Percentiles rank a stretch among this genome's conserved stretches.
phyloP scores from a whole-genome alignment of 2,329 filamentous ascomycete species.

The Xylaria multiplex region DNA sequence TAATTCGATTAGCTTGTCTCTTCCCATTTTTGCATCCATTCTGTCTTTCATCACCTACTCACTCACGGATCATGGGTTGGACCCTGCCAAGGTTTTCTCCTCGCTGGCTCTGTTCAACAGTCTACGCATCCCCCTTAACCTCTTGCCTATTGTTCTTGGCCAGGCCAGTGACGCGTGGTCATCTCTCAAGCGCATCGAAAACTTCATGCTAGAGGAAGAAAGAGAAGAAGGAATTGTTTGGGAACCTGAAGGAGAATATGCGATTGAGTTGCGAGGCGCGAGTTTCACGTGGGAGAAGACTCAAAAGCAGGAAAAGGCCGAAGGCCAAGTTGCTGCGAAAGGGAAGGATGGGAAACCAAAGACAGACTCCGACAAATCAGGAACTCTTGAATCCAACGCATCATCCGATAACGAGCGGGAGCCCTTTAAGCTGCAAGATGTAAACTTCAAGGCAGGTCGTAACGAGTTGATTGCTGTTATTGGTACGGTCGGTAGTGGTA shows the following conservation, averaged over 20 bases:
- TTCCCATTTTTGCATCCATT: slow-evolving; percentile 96
- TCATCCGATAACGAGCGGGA: slow-evolving; percentile 60
- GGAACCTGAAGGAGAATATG: slow-evolving; percentile 68
- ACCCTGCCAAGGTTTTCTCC: slow-evolving; percentile 85
- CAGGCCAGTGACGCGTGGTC: slow-evolving; percentile 90
- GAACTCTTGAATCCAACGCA: slow-evolving; percentile 56
- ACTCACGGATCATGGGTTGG: slow-evolving; percentile 71
- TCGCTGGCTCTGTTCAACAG: slow-evolving; percentile 94
- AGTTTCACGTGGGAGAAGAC: slow-evolving; percentile 89
- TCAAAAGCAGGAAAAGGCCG: slow-evolving; percentile 63
- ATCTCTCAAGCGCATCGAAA: slow-evolving; percentile 84
- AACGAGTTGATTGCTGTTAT: slow-evolving; percentile 88
- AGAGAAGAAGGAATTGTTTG: slow-evolving; percentile 71
- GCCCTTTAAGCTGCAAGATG: slow-evolving; percentile 76
- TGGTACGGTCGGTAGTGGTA: slow-evolving; percentile 87
- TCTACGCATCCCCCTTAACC: slow-evolving; percentile 86
- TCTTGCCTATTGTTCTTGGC: slow-evolving; percentile 87
- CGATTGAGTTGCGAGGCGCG: slow-evolving; percentile 76
- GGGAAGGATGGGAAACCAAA: slow-evolving; percentile 50
- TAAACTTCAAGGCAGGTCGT: slow-evolving; percentile 74
- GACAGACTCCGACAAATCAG: slow-evolving; percentile 62
- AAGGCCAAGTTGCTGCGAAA: slow-evolving; percentile 45
- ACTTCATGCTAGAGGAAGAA: slow-evolving; percentile 89
- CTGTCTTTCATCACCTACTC: slow-evolving; percentile 88
- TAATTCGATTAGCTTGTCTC: slow-evolving; percentile 82